These are phyloP conservation scores for Filobasidium uniguttulatum DNA, from an alignment of 1,284 basidiomycete genomes.

Conservation along the genomic window DNA sequence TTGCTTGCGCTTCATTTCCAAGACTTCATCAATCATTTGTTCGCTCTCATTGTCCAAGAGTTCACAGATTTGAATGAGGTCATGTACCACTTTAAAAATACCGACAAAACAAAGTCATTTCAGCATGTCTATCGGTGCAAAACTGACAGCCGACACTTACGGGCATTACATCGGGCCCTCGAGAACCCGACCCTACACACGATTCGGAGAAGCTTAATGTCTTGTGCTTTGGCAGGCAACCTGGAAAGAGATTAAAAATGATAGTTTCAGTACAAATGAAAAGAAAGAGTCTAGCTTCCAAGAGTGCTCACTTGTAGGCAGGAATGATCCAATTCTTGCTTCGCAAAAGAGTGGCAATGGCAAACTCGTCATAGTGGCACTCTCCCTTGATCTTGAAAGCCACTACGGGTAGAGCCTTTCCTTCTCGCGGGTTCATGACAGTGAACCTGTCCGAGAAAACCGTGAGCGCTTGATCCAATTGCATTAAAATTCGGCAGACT, in stretches of 20 bases:
- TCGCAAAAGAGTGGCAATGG: constrained; percentile 15
- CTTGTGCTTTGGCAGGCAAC: constrained; percentile 9
- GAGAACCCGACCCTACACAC: constrained; percentile 17
- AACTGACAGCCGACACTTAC: constrained; percentile 1
- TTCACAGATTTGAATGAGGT: constrained; percentile 13
- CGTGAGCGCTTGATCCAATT: too few species aligned
- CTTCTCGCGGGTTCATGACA: constrained; percentile 12
- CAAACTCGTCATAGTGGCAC: constrained; percentile 17
- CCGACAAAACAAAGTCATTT: background rate
- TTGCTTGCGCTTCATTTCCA: constrained; percentile 7
- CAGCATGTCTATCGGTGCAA: background rate
- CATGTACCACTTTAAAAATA: constrained; percentile 11
- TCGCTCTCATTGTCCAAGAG: constrained; percentile 16
- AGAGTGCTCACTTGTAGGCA: constrained; percentile 10
- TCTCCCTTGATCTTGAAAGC: constrained; percentile 17
- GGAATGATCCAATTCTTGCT: constrained; percentile 17
- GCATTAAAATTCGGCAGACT: background rate
- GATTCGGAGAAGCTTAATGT: constrained; percentile 13
- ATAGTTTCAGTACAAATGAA: background rate
- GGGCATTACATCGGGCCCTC: constrained; percentile 11
- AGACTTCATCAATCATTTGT: constrained; percentile 5
- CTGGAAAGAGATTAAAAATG: background rate
- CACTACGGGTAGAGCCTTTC: constrained; percentile 16
- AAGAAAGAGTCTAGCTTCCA: background rate
- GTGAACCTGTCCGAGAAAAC: constrained; percentile 3